Base-by-base conservation (phyloP, 108 stramenopile genomes). In the Cyclostephanos tholiformis region DNA sequence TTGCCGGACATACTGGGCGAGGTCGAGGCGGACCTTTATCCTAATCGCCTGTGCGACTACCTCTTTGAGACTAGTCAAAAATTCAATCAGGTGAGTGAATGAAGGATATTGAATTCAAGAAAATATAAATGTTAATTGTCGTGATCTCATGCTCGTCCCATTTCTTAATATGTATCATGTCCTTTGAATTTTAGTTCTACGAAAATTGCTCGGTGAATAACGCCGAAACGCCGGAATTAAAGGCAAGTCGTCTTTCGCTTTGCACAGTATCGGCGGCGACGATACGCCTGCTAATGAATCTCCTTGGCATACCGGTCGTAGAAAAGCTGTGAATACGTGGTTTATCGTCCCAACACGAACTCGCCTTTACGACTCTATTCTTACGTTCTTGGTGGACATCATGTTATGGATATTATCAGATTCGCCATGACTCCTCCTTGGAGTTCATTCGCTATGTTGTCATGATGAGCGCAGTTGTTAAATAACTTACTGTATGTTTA, bases 31-130 rank as follows among this genome's bases (percentile, higher is more conserved):
- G 93, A 97, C 26, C 85, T 99, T 27, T 88, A 92, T 56, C 98
- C 99, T 19, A 95, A 99, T 78, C 83, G 83, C 29, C 75, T 99
- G 26, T 98, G 97, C 69, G 96, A 97, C 43, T 98, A 96, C 79
- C 80, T 96, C 17, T 96, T 95, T 64, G 93, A 96, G 73, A 92
- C 91, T 13, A 90, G 86, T 71, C 93, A 96, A 74, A 92, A 88
- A 72, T 96, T 96, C 82, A 95, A 91, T 82, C 86, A 86, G 74
- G 74, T 75, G 59, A 62, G 75, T 19, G 36, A 30, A 49, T 27
- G 20, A 56, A 26, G 8, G 0, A 22, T 53, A 8, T 12, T 87
- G 87, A 74, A 81, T 72, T 51, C 27, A 29, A 63, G 35, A 17
- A 49, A 58, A 35, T 20, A n/a, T 6, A 4, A 11, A 14, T 11